Percentiles rank a stretch among this genome's conserved stretches.
Conservation (phyloP, 192 early-diverging fungal species). For the Podochytrium sp. region DNA sequence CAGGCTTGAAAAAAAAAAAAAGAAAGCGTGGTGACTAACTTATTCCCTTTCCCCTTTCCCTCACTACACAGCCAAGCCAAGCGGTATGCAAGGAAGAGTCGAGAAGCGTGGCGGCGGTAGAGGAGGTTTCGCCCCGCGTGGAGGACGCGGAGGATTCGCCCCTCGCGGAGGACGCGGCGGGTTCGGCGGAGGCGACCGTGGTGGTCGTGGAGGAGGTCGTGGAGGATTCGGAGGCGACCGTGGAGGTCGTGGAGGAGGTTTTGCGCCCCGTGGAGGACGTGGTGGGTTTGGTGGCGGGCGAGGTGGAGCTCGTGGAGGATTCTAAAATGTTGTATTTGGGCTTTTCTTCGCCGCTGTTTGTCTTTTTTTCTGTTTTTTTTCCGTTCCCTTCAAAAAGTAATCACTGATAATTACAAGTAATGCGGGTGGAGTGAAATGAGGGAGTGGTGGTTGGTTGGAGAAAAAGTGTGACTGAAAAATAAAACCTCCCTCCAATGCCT, state of each 20-base stretch:
- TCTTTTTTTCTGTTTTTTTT: no score
- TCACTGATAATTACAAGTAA: no score
- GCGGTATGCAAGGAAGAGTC: constrained; percentile 65
- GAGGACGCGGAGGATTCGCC: constrained; percentile 49
- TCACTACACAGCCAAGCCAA: constrained; percentile 54
- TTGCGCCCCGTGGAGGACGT: constrained; percentile 27
- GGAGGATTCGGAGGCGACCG: constrained; percentile 24
- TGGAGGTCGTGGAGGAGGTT: constrained; percentile 21
- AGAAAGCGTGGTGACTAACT: neutral
- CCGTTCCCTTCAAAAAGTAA: no score
- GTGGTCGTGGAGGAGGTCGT: constrained; percentile 29
- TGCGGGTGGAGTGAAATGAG: no score
- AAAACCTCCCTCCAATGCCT: no score
- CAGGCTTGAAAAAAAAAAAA: neutral
- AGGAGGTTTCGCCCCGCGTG: constrained; percentile 36
- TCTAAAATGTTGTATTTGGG: neutral
- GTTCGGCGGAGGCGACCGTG: constrained; percentile 35
- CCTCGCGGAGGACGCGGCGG: constrained; percentile 59
- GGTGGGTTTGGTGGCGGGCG: constrained; percentile 48
- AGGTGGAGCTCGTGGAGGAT: constrained; percentile 30
- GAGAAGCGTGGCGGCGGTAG: constrained; percentile 54
- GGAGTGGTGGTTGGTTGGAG: no score
- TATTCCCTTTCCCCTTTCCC: neutral
- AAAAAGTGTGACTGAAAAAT: no score
- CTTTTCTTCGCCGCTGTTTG: no score